phyloP scores from a whole-genome alignment of 129 eudicot species.

The Centaurea solstitialis region DNA sequence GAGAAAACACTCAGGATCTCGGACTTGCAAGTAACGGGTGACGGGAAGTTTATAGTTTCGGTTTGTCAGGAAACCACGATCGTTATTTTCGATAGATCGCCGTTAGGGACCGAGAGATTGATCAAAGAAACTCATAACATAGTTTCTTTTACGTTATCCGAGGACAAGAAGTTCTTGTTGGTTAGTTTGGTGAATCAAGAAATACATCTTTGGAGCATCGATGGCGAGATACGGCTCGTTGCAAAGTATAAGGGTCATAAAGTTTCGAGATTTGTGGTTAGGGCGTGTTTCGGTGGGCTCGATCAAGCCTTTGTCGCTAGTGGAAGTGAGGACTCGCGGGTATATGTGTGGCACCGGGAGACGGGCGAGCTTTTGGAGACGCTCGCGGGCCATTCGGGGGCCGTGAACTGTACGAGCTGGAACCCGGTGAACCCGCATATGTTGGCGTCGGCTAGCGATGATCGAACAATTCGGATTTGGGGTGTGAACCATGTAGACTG shows the following conservation, averaged over 20 bases:
- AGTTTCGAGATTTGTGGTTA: constrained; percentile 37
- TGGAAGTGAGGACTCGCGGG: constrained; percentile 51
- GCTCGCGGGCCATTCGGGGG: constrained; percentile 43
- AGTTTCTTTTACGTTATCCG: constrained; percentile 40
- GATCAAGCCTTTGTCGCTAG: constrained; percentile 43
- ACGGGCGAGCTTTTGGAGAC: constrained; percentile 27
- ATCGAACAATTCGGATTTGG: constrained; percentile 49
- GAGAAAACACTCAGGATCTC: constrained; percentile 20
- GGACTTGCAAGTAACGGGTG: constrained; percentile 26
- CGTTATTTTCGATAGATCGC: constrained; percentile 22
- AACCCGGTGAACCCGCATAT: constrained; percentile 40
- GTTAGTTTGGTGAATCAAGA: constrained; percentile 45
- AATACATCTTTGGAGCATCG: constrained; percentile 44
- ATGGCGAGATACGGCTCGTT: constrained; percentile 25
- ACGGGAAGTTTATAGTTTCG: constrained; percentile 32
- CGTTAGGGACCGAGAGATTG: constrained; percentile 14
- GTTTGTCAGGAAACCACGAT: constrained; percentile 26
- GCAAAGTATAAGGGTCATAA: constrained; percentile 44
- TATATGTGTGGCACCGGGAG: constrained; percentile 38
- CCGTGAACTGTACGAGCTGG: constrained; percentile 45
- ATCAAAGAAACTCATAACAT: constrained; percentile 29
- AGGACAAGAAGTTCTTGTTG: constrained; percentile 40
- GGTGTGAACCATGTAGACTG: constrained; percentile 24
- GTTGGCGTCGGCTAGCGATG: constrained; percentile 54
- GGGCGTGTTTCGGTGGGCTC: constrained; percentile 52